phyloP scores from a whole-genome alignment of 2,329 filamentous ascomycete genomes.

The Trichoderma citrinoviride region DNA sequence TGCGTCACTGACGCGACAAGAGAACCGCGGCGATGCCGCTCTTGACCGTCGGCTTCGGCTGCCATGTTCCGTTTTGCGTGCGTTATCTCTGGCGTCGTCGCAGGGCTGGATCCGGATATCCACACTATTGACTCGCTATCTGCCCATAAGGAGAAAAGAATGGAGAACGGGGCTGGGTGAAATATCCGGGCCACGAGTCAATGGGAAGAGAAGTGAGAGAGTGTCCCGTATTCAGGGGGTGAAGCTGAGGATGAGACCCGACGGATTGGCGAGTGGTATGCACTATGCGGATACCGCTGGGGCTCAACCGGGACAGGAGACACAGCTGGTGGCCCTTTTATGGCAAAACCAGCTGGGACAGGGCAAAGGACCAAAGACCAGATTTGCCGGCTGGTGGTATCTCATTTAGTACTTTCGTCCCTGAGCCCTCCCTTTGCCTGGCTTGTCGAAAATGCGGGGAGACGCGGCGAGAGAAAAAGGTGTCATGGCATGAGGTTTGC shows the following conservation, averaged over 20 bases:
- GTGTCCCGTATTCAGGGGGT: not conserved
- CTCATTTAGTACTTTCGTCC: not conserved
- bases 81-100: not conserved
- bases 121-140: not conserved
- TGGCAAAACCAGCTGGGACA: not conserved
- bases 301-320: not conserved
- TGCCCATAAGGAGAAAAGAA: not conserved
- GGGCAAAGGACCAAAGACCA: too few species aligned
- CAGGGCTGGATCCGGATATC: not conserved
- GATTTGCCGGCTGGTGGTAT: too few species aligned
- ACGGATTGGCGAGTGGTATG: constrained; percentile 15
- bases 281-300: not conserved
- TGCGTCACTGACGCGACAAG: not conserved
- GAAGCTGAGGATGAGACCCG: not conserved
- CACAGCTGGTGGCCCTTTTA: not conserved
- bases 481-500: constrained; percentile 6
- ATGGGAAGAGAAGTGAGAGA: not conserved
- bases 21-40: constrained; percentile 6
- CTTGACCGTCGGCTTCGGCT: constrained; percentile 19
- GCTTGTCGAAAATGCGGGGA: constrained; percentile 1
- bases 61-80: not conserved
- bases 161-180: not conserved
- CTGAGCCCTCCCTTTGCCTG: not conserved
- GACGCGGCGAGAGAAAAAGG: not conserved
- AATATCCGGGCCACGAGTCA: constrained; percentile 6